Evolutionary conservation across 1,284 basidiomycete species (phyloP).

Genomic region (Thecaphora thlaspeos): DNA sequence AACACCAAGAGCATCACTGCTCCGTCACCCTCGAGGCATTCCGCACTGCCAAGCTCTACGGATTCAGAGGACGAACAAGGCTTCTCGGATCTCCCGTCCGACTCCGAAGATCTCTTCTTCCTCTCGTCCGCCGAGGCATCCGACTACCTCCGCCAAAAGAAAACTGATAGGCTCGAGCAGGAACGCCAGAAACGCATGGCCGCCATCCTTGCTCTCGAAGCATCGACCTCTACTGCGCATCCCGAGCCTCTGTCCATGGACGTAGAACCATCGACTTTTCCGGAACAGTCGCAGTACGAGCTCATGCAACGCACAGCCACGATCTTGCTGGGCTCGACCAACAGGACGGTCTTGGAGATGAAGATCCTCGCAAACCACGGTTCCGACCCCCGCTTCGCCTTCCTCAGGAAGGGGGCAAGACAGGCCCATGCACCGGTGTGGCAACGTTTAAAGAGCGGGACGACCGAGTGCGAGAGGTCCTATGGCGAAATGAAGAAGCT

Average conservation of each 20-base stretch:
- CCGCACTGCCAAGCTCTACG: not conserved
- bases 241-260: too few species aligned
- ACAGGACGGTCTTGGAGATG: slow-evolving; percentile 75
- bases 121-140: slow-evolving; percentile 12
- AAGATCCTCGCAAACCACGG: slow-evolving; percentile 83
- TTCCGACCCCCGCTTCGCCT: slow-evolving; percentile 69
- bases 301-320: slow-evolving; percentile 74
- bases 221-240: too few species aligned
- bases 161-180: slow-evolving; percentile 3
- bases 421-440: not conserved
- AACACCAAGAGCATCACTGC: not conserved
- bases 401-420: slow-evolving; percentile 62
- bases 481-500: not conserved
- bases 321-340: slow-evolving; percentile 69
- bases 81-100: slow-evolving; percentile 24
- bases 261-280: not conserved
- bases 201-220: not conserved
- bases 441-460: not conserved
- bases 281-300: slow-evolving; percentile 61
- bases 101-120: slow-evolving; percentile 24
- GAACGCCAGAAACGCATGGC: slow-evolving; percentile 4
- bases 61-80: slow-evolving; percentile 1
- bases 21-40: not conserved
- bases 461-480: not conserved
- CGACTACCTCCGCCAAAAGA: slow-evolving; percentile 3